phyloP scores from a whole-genome alignment of 441 rosid species.

The Eutrema salsugineum region DNA sequence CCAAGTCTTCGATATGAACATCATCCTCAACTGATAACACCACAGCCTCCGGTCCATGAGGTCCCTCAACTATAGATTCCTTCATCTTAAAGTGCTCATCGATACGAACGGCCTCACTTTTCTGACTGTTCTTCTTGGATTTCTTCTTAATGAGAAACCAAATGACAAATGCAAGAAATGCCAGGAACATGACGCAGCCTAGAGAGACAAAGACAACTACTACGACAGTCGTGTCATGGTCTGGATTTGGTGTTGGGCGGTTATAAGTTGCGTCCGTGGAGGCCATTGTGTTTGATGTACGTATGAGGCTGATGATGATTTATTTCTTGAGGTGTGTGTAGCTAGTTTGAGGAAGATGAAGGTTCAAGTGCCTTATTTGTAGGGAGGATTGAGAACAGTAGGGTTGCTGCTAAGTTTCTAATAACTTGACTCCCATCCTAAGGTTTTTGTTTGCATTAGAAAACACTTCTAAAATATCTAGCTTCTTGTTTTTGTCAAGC shows the following conservation, averaged over 20 bases:
- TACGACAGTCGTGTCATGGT: conserved; percentile 46
- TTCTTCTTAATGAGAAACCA: conserved; percentile 53
- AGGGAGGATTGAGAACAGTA: conserved; percentile 21
- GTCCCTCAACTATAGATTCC: conserved; percentile 57
- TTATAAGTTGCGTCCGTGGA: conserved; percentile 26
- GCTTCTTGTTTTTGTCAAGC: conserved; percentile 5
- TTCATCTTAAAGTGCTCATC: conserved; percentile 67
- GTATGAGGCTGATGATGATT: conserved; percentile 3
- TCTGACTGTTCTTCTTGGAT: conserved; percentile 39
- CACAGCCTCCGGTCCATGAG: conserved; percentile 47
- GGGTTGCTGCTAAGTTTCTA: conserved; percentile 35
- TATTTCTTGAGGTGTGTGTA: background rate
- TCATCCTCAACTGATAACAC: conserved; percentile 66
- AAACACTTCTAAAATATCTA: conserved; percentile 42
- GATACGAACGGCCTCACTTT: conserved; percentile 37
- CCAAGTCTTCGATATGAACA: conserved; percentile 41
- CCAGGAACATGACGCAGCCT: conserved; percentile 56
- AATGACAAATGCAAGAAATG: conserved; percentile 44
- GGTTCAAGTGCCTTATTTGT: conserved; percentile 38
- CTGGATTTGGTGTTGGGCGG: conserved; percentile 48
- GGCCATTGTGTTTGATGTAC: conserved; percentile 37
- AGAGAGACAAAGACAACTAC: conserved; percentile 62
- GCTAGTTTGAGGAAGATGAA: conserved; percentile 28
- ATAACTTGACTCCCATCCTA: conserved; percentile 58
- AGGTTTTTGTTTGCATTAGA: conserved; percentile 65